Evolutionary conservation across 176 grass and related monocot genomes (phyloP).

Genomic region (Oropetium thomaeum): DNA sequence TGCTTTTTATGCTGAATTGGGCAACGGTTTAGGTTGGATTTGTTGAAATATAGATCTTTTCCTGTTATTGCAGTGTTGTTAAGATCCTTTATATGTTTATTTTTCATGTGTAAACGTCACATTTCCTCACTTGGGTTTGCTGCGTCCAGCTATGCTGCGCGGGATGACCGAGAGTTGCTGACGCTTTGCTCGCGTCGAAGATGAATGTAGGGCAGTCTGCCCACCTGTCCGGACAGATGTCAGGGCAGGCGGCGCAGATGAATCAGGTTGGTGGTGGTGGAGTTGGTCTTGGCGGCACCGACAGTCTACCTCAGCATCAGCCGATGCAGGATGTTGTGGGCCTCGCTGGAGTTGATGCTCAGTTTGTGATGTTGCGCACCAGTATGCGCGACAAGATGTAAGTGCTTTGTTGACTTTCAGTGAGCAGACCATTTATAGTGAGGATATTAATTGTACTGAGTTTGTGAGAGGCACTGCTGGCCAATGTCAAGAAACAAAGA

Average conservation of each 20-base stretch:
- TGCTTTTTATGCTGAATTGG: slow-evolving; percentile 29
- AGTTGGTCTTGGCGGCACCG: background rate
- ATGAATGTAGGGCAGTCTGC: slow-evolving; percentile 75
- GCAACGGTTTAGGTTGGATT: background rate
- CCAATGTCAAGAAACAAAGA: background rate
- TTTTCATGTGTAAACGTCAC: background rate
- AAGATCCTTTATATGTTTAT: background rate
- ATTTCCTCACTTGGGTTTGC: background rate
- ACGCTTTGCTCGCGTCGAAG: background rate
- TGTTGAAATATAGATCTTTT: background rate
- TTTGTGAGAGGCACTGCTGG: slow-evolving; percentile 17
- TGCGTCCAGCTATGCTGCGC: background rate
- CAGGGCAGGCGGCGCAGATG: slow-evolving; percentile 44
- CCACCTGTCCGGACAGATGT: slow-evolving; percentile 64
- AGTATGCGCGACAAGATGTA: slow-evolving; percentile 65
- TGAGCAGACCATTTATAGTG: background rate
- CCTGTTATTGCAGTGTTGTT: background rate
- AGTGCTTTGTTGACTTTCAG: slow-evolving; percentile 15
- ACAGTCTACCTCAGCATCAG: slow-evolving; percentile 45
- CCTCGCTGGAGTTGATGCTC: slow-evolving; percentile 27
- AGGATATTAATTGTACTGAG: slow-evolving; percentile 10
- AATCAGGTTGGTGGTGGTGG: slow-evolving; percentile 38
- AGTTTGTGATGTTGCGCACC: slow-evolving; percentile 34
- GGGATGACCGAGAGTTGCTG: slow-evolving; percentile 15
- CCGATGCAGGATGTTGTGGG: slow-evolving; percentile 44